These are phyloP conservation scores for Boletus pseudopeckii DNA, from an alignment of 768 basidiomycete genomes.

Conservation along the genomic window DNA sequence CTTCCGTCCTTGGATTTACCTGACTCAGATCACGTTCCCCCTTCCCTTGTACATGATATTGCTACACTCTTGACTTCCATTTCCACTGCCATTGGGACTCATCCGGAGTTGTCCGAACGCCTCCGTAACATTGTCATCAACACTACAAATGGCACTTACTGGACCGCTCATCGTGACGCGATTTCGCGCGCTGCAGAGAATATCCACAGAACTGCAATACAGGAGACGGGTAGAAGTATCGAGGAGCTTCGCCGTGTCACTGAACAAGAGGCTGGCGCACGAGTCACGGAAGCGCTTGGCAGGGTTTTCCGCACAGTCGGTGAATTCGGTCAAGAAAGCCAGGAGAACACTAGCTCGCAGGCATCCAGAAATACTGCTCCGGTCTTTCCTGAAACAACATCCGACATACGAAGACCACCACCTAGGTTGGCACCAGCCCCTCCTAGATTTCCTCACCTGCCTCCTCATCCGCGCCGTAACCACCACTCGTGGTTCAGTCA, in stretches of 20 bases:
- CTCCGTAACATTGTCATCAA: slow-evolving; percentile 64
- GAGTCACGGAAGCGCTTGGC: slow-evolving; percentile 61
- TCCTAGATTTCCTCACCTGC: slow-evolving; percentile 17
- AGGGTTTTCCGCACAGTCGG: slow-evolving; percentile 56
- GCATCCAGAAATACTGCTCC: neutral
- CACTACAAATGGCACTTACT: slow-evolving; percentile 63
- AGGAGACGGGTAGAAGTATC: slow-evolving; percentile 37
- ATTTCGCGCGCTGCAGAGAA: slow-evolving; percentile 57
- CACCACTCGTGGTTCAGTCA: slow-evolving; percentile 27
- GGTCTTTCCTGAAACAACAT: neutral
- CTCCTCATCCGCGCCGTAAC: slow-evolving; percentile 16
- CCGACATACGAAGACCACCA: slow-evolving; percentile 4
- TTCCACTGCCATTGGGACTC: slow-evolving; percentile 51
- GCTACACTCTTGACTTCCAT: slow-evolving; percentile 57
- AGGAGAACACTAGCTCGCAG: slow-evolving; percentile 4
- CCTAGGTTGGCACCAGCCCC: slow-evolving; percentile 11
- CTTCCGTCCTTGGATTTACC: slow-evolving; percentile 44
- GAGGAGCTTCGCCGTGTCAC: slow-evolving; percentile 44
- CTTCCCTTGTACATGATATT: slow-evolving; percentile 62
- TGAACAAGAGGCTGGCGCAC: slow-evolving; percentile 63
- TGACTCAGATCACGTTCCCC: slow-evolving; percentile 23
- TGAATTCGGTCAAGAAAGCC: slow-evolving; percentile 25
- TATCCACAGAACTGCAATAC: slow-evolving; percentile 44
- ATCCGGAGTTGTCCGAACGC: slow-evolving; percentile 70
- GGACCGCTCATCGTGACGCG: slow-evolving; percentile 58